Percentiles rank a stretch among this genome's conserved stretches.
Evolutionary conservation across 257 asterid genomes (phyloP).

Genomic region (Pogostemon cablin): DNA sequence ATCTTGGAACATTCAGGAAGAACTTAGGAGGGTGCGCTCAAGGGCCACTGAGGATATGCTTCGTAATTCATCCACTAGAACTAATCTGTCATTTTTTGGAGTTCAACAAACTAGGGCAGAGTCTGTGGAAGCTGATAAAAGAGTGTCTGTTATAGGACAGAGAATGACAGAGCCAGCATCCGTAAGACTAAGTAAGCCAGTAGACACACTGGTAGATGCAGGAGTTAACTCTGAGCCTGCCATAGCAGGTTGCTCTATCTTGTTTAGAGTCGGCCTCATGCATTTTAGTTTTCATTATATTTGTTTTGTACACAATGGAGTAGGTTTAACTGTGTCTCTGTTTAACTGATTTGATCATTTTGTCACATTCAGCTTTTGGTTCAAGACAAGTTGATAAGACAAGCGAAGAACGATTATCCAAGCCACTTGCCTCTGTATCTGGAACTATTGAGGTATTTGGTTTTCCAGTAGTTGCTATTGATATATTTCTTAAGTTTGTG

Average conservation of each 20-base stretch:
- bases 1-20: constrained; percentile 86
- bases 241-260: constrained; percentile 46
- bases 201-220: constrained; percentile 44
- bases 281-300: not conserved
- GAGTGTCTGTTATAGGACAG: constrained; percentile 37
- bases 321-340: constrained; percentile 5
- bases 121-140: constrained; percentile 38
- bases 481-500: constrained; percentile 18
- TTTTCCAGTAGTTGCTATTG: constrained; percentile 23
- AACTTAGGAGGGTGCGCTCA: constrained; percentile 72
- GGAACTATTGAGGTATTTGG: constrained; percentile 52
- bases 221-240: constrained; percentile 44
- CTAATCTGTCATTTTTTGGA: constrained; percentile 47
- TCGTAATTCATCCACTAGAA: constrained; percentile 51
- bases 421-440: constrained; percentile 39
- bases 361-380: constrained; percentile 50
- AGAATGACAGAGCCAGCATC: constrained; percentile 38
- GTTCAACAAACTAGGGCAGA: constrained; percentile 38
- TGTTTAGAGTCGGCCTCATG: constrained; percentile 13
- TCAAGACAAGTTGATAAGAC: constrained; percentile 41
- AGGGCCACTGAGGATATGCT: constrained; percentile 80
- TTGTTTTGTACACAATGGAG: constrained; percentile 16
- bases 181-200: constrained; percentile 30
- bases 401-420: constrained; percentile 38
- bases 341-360: constrained; percentile 19